These are phyloP conservation scores for Solanum clarkiae DNA, from an alignment of 257 asterid species.

Conservation along the genomic window DNA sequence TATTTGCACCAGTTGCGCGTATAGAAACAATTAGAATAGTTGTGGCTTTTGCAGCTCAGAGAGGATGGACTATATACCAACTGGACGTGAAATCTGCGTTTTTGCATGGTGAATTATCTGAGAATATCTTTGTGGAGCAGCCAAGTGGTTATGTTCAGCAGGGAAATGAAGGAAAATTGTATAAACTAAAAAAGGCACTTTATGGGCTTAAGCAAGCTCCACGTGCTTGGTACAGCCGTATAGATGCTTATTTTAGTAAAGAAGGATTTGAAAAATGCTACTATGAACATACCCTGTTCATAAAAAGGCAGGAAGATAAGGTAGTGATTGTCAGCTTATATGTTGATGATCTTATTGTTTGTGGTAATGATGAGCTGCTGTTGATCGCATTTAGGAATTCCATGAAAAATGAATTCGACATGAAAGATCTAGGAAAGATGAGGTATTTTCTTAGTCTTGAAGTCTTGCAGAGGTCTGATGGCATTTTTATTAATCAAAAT, in stretches of 20 bases:
- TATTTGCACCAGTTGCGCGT: neutral
- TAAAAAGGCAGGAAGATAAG: neutral
- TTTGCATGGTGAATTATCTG: neutral
- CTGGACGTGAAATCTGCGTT: neutral
- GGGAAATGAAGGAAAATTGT: neutral
- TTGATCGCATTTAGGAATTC: neutral
- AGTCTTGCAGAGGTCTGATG: neutral
- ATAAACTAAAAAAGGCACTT: neutral
- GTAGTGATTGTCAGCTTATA: neutral
- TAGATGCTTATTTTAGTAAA: neutral
- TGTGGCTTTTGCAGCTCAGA: neutral
- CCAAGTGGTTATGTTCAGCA: neutral
- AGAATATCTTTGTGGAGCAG: neutral
- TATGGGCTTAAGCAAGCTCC: neutral
- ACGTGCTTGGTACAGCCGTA: neutral
- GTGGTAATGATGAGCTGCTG: neutral
- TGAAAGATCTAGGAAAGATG: neutral
- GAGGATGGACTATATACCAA: neutral
- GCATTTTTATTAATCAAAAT: neutral
- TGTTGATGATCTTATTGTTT: neutral
- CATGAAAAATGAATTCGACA: too few relatives aligned
- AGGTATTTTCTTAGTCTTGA: neutral
- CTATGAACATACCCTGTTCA: neutral
- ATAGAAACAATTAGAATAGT: neutral
- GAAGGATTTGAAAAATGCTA: neutral